phyloP scores from a whole-genome alignment of 768 basidiomycete genomes.

The Collybiopsis luxurians region DNA sequence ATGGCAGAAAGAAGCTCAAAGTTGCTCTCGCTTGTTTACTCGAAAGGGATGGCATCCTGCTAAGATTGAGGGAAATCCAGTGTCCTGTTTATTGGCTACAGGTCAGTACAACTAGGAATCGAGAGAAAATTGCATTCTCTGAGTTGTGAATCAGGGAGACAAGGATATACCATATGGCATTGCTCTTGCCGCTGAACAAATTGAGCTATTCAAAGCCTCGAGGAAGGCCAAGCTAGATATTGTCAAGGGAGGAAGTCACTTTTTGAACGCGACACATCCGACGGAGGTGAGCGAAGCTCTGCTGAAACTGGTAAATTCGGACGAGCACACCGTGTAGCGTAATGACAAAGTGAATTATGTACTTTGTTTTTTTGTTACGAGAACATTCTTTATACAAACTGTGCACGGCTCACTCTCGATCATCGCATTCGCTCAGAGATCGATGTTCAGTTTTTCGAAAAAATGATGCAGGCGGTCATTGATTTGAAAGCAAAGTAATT shows the following conservation, averaged over 20 bases:
- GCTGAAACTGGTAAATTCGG: not conserved
- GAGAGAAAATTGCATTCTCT: not conserved
- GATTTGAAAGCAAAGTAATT: too few relatives aligned
- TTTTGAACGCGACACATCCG: not conserved
- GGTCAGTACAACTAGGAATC: not conserved
- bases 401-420: too few relatives aligned
- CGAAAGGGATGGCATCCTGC: not conserved
- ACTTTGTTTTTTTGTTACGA: too few relatives aligned
- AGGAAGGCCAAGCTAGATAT: not conserved
- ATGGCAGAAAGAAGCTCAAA: not conserved
- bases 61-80: not conserved
- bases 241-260: not conserved
- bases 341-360: too few relatives aligned
- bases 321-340: too few relatives aligned
- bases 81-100: conserved; percentile 1
- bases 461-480: too few relatives aligned
- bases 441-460: too few relatives aligned
- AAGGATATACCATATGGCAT: not conserved
- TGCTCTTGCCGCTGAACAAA: not conserved
- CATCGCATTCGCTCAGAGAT: too few relatives aligned
- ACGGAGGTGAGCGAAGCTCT: not conserved
- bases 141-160: not conserved
- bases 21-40: not conserved
- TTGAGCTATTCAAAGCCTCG: not conserved
- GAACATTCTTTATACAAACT: too few relatives aligned